Evolutionary conservation across 2,329 filamentous ascomycete species (phyloP).

Genomic region (Cladophialophora psammophila): DNA sequence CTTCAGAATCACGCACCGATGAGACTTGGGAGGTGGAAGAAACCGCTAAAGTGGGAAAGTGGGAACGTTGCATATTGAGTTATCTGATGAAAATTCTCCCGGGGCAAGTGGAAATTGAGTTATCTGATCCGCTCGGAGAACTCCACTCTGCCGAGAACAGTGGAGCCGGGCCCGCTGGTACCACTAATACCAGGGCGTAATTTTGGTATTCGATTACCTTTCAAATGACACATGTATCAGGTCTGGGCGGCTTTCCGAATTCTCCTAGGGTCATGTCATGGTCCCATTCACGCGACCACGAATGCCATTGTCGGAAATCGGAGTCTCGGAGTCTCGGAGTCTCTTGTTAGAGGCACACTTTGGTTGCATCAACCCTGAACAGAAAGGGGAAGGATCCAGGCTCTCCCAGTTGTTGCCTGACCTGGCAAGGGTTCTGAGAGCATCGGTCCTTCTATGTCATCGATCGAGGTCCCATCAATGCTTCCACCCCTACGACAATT

Average conservation of each 20-base stretch:
- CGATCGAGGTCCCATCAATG: conserved; percentile 9
- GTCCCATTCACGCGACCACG: neutral
- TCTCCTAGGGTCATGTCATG: neutral
- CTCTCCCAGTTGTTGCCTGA: neutral
- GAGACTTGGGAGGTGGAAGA: neutral
- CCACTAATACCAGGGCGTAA: neutral
- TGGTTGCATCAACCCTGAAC: neutral
- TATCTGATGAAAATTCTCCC: conserved; percentile 4
- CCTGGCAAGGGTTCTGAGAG: neutral
- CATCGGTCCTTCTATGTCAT: neutral
- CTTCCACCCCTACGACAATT: neutral
- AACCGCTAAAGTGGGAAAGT: conserved; percentile 8
- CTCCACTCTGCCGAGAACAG: neutral
- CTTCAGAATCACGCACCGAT: neutral
- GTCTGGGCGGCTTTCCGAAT: neutral
- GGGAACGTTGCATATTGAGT: neutral
- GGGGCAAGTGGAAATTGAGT: conserved; percentile 21
- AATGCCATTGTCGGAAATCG: neutral
- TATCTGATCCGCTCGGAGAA: conserved; percentile 27
- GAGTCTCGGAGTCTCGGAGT: neutral
- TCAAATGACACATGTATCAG: neutral
- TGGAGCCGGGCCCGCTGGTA: neutral
- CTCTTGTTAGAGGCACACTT: neutral
- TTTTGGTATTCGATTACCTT: neutral
- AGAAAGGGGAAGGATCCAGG: neutral